Evolutionary conservation across 768 basidiomycete genomes (phyloP).

Genomic region (Rhodotorula graminis): DNA sequence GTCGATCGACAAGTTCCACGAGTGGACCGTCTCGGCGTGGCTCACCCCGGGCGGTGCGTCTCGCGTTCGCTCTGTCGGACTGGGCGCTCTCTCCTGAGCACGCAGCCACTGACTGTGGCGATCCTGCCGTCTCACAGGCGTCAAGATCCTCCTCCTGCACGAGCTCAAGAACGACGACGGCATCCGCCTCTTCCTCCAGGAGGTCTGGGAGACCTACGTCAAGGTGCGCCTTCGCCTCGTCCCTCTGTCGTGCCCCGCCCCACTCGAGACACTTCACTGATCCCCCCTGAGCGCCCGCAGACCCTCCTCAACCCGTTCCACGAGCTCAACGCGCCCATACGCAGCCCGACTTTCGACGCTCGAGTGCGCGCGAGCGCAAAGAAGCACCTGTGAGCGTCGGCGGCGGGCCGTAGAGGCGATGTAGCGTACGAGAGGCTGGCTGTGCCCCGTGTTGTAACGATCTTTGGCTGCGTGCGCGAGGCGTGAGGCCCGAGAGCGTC

Average conservation of each 20-base stretch:
- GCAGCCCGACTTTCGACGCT: slow-evolving; percentile 73
- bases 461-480: neutral
- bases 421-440: neutral
- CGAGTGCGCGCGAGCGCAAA: slow-evolving; percentile 80
- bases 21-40: slow-evolving; percentile 97
- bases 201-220: slow-evolving; percentile 94
- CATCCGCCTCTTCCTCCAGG: slow-evolving; percentile 83
- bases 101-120: neutral
- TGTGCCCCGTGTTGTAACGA: neutral
- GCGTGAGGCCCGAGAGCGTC: too few species aligned
- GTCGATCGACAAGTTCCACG: slow-evolving; percentile 93
- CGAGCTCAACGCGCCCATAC: slow-evolving; percentile 75
- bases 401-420: neutral
- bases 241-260: neutral
- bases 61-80: neutral
- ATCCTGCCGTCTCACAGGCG: slow-evolving; percentile 58
- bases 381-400: slow-evolving; percentile 58
- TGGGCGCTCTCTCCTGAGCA: too few species aligned
- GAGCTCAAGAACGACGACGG: slow-evolving; percentile 97
- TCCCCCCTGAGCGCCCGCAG: slow-evolving; percentile 50
- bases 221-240: slow-evolving; percentile 59
- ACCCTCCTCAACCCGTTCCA: slow-evolving; percentile 93
- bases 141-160: slow-evolving; percentile 90
- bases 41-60: slow-evolving; percentile 88
- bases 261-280: neutral